Conservation (phyloP, 805 yeast species). For the Pichia paraexigua region DNA sequence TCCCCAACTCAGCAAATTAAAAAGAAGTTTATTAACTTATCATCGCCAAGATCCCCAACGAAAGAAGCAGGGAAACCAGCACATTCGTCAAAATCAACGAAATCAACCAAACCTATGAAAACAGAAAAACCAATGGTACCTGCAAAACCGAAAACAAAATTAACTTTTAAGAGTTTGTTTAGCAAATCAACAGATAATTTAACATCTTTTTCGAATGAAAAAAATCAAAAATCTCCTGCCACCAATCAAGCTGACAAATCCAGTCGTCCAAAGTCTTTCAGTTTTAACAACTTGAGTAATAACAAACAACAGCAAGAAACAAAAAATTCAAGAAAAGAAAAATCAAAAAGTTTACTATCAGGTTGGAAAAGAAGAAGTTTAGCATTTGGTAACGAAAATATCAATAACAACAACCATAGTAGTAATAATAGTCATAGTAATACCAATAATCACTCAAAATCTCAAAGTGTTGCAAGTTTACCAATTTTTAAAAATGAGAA, state of each 20-base stretch:
- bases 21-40: conserved; percentile 1
- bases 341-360: conserved; percentile 23
- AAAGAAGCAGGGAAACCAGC: not conserved
- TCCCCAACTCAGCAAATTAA: conserved; percentile 2
- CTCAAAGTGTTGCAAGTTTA: conserved; percentile 5
- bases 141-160: conserved; percentile 14
- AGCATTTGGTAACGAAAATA: not conserved
- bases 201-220: not conserved
- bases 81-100: not conserved
- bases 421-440: not conserved
- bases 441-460: conserved; percentile 1
- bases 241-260: not conserved
- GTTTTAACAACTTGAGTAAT: conserved; percentile 5
- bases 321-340: conserved; percentile 18
- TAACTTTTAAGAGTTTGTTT: conserved; percentile 25
- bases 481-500: not conserved
- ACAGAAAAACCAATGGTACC: conserved; percentile 1
- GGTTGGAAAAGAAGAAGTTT: conserved; percentile 27
- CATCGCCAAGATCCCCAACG: conserved; percentile 2
- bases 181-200: conserved; percentile 10
- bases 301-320: conserved; percentile 5
- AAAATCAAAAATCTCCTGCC: conserved; percentile 2
- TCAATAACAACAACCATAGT: not conserved
- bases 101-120: not conserved
- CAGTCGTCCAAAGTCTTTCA: conserved; percentile 12